Evolutionary conservation across 306 rosid species (phyloP).

Genomic region (Malus orientalis): DNA sequence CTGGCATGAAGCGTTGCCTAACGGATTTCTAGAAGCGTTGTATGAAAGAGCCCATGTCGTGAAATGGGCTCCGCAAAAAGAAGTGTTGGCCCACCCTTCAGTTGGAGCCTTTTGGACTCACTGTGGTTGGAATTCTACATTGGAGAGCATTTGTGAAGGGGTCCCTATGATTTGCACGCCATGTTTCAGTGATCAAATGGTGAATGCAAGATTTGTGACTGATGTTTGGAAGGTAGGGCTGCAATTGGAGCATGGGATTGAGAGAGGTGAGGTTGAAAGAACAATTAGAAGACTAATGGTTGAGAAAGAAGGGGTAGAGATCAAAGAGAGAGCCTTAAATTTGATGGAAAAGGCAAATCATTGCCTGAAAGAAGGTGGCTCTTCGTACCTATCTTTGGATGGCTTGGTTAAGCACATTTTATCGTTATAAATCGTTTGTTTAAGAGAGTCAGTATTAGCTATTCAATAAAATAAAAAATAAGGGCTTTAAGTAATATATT

Average conservation of each 20-base stretch:
- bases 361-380: conserved; percentile 22
- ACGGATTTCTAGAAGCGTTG: conserved; percentile 28
- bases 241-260: too few species aligned
- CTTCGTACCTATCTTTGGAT: conserved; percentile 2
- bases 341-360: background rate
- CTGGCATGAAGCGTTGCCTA: conserved; percentile 19
- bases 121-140: conserved; percentile 59
- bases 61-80: conserved; percentile 58
- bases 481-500: too few species aligned
- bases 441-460: conserved; percentile 6
- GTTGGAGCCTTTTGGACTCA: conserved; percentile 55
- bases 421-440: background rate
- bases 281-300: conserved; percentile 30
- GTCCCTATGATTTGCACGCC: conserved; percentile 59
- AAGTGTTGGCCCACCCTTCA: conserved; percentile 45
- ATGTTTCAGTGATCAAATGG: conserved; percentile 35
- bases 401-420: too few species aligned
- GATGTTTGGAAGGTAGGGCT: conserved; percentile 22
- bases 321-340: conserved; percentile 23
- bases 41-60: conserved; percentile 33
- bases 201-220: conserved; percentile 42
- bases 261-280: conserved; percentile 41
- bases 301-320: conserved; percentile 35
- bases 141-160: conserved; percentile 59
- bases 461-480: too few species aligned